A percentile compares a stretch with the other conserved stretches of the same genome.
Evolutionary conservation across 257 asterid species (phyloP).

Genomic region (Rauvolfia tetraphylla): DNA sequence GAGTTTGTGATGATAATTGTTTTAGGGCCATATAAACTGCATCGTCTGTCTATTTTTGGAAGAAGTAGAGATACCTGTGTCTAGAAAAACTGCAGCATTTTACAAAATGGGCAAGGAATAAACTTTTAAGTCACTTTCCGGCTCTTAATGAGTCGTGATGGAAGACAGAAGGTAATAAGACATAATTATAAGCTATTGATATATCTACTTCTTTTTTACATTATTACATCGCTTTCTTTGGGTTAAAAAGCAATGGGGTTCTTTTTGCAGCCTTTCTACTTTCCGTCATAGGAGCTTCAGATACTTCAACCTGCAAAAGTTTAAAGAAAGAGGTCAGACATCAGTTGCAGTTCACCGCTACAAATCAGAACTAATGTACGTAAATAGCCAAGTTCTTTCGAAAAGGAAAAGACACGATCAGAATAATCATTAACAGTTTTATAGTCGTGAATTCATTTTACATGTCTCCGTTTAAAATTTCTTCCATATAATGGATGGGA

Average conservation of each 20-base stretch:
- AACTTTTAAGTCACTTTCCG: neutral
- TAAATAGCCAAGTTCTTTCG: neutral
- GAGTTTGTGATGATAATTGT: no score
- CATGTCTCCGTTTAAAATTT: no score
- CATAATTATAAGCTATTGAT: neutral
- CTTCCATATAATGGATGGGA: neutral
- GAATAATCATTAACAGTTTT: neutral
- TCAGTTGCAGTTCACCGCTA: neutral
- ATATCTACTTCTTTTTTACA: neutral
- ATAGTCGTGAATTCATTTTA: neutral
- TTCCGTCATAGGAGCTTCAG: constrained; percentile 35
- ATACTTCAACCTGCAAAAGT: constrained; percentile 34
- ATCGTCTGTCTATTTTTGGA: no score
- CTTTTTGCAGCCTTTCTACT: neutral
- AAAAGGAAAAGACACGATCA: neutral
- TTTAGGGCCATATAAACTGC: no score
- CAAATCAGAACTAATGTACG: neutral
- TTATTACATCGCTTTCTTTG: neutral
- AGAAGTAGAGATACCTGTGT: no score
- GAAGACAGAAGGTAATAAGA: neutral
- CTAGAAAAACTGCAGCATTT: no score
- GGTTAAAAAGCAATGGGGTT: neutral
- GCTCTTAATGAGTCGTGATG: neutral
- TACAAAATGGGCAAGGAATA: neutral
- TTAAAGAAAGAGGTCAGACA: neutral